These are phyloP conservation scores for Salinomyces thailandicus DNA, from an alignment of 2,329 filamentous ascomycete genomes.

Conservation along the genomic window DNA sequence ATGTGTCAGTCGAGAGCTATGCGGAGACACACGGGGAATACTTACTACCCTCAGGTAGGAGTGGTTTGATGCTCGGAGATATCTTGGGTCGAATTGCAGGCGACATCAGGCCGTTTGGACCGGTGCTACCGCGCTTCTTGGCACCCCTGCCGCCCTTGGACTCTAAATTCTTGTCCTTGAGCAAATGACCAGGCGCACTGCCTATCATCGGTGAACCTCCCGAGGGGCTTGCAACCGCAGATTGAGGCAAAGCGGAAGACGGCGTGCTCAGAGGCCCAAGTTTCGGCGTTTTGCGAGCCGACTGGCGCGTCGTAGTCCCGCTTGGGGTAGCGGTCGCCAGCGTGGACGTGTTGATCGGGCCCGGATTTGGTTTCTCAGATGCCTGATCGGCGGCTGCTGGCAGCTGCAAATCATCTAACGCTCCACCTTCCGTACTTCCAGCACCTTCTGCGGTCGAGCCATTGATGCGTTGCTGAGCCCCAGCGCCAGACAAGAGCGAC, in stretches of 20 bases:
- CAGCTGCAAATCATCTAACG: slow-evolving; percentile 54
- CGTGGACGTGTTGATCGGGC: slow-evolving; percentile 42
- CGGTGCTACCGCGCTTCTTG: slow-evolving; percentile 57
- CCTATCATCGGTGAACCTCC: slow-evolving; percentile 40
- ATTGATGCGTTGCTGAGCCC: slow-evolving; percentile 1
- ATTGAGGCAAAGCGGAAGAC: slow-evolving; percentile 25
- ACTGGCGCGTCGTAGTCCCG: slow-evolving; percentile 47
- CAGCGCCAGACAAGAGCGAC: slow-evolving; percentile 16
- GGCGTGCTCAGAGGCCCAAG: slow-evolving; percentile 47
- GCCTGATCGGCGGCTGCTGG: slow-evolving; percentile 48
- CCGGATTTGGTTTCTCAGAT: slow-evolving; percentile 22
- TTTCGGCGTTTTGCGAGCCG: slow-evolving; percentile 58
- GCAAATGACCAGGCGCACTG: slow-evolving; percentile 22
- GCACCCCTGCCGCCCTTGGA: slow-evolving; percentile 34
- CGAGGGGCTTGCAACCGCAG: slow-evolving; percentile 43
- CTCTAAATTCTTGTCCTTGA: slow-evolving; percentile 23
- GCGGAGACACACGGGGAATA: slow-evolving; percentile 7
- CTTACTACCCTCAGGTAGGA: slow-evolving; percentile 62
- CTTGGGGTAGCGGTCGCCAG: slow-evolving; percentile 32
- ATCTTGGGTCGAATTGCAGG: slow-evolving; percentile 82
- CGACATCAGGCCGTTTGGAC: slow-evolving; percentile 56
- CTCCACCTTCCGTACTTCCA: slow-evolving; percentile 1
- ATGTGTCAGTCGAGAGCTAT: slow-evolving; percentile 8
- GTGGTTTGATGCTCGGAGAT: slow-evolving; percentile 85
- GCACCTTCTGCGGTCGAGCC: neutral